phyloP scores from a whole-genome alignment of 2,329 filamentous ascomycete species.

The Clarireedia homoeocarpa region DNA sequence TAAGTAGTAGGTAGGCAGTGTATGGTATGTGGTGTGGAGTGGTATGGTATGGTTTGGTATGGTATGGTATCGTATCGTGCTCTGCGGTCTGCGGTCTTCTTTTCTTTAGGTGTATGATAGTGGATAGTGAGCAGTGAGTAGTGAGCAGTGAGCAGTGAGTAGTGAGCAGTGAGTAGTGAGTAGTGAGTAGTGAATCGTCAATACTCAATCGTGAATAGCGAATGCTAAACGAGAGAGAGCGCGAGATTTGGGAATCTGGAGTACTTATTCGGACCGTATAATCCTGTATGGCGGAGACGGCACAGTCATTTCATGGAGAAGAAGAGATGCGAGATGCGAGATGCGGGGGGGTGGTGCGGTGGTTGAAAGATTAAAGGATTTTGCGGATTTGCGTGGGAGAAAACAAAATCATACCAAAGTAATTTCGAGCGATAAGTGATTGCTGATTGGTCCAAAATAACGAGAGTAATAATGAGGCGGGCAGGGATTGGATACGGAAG shows the following conservation, averaged over 20 bases:
- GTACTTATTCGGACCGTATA: constrained; percentile 10
- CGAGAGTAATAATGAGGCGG: too few relatives aligned
- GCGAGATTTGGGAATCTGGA: background rate
- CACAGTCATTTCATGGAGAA: constrained; percentile 9
- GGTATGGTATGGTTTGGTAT: background rate
- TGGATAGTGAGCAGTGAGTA: too few relatives aligned
- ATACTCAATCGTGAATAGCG: background rate
- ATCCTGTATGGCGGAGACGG: constrained; percentile 9
- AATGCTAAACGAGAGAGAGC: background rate
- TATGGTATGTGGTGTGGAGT: too few relatives aligned
- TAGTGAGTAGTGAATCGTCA: too few relatives aligned
- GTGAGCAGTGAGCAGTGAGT: too few relatives aligned
- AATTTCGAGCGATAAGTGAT: too few relatives aligned
- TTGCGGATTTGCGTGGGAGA: background rate
- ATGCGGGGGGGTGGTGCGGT: constrained; percentile 2
- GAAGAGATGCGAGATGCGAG: background rate
- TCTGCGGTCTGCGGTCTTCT: too few relatives aligned
- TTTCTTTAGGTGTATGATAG: too few relatives aligned
- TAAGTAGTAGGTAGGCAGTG: background rate
- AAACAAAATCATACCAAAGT: too few relatives aligned
- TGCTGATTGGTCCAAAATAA: too few relatives aligned
- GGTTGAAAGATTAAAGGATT: background rate
- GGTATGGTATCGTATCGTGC: background rate
- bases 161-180: too few relatives aligned
- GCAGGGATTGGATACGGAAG: too few relatives aligned